phyloP scores from a whole-genome alignment of 805 yeast genomes.

The Millerozyma acaciae region DNA sequence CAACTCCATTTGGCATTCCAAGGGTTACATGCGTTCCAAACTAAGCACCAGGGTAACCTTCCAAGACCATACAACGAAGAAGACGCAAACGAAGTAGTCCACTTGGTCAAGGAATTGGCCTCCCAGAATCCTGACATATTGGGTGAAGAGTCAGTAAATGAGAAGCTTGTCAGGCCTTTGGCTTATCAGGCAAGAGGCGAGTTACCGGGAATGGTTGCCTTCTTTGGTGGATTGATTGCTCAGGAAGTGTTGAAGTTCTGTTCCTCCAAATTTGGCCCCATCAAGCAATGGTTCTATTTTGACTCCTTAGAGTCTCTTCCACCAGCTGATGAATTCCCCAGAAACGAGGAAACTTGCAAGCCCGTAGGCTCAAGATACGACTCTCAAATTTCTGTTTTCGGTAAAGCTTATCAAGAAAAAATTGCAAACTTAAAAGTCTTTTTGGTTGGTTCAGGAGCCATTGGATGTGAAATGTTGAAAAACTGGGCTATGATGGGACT shows the following conservation, averaged over 20 bases:
- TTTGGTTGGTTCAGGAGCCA: constrained; percentile 96
- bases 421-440: constrained; percentile 78
- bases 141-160: constrained; percentile 53
- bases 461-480: constrained; percentile 97
- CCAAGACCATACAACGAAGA: constrained; percentile 75
- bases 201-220: constrained; percentile 82
- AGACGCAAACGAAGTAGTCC: constrained; percentile 67
- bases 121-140: constrained; percentile 54
- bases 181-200: constrained; percentile 90
- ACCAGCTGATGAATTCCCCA: constrained; percentile 46
- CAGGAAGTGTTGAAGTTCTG: constrained; percentile 95
- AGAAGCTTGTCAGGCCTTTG: constrained; percentile 62
- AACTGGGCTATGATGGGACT: constrained; percentile 97
- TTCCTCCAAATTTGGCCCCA: constrained; percentile 92
- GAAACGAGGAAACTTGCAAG: constrained; percentile 67
- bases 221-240: constrained; percentile 90
- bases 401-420: constrained; percentile 67
- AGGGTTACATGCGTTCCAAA: constrained; percentile 74
- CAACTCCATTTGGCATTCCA: constrained; percentile 91
- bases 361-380: constrained; percentile 86
- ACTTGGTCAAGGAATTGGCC: constrained; percentile 57
- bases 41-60: constrained; percentile 55
- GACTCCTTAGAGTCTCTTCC: constrained; percentile 94
- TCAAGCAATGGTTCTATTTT: constrained; percentile 87
- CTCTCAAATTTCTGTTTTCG: constrained; percentile 93